These are phyloP conservation scores for Phytopythium oedochilum DNA, from an alignment of 352 stramenopile genomes.

Conservation along the genomic window DNA sequence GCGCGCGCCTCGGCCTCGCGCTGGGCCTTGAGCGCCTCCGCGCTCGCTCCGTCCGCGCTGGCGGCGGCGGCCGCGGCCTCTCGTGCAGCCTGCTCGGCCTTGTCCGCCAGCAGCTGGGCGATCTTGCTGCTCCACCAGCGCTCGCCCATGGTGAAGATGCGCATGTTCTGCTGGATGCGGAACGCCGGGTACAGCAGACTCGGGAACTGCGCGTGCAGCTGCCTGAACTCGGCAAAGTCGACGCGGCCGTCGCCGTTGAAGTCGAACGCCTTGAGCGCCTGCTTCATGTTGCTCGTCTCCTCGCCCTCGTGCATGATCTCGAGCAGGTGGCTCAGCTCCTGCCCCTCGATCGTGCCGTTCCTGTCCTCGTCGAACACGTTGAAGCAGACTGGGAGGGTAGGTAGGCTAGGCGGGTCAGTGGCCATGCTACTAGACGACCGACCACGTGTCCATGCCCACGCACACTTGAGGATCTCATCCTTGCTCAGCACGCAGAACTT, in stretches of 20 bases:
- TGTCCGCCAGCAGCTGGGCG: conserved; percentile 40
- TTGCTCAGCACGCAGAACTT: conserved; percentile 74
- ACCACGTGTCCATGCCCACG: background rate
- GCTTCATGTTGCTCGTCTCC: conserved; percentile 67
- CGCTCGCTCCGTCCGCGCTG: conserved; percentile 20
- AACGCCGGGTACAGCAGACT: conserved; percentile 64
- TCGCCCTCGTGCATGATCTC: conserved; percentile 65
- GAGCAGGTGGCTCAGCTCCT: conserved; percentile 53
- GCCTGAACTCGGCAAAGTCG: conserved; percentile 65
- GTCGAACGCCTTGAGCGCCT: conserved; percentile 54
- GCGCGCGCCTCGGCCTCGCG: conserved; percentile 17
- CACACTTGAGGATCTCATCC: conserved; percentile 73
- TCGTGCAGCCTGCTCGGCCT: conserved; percentile 32
- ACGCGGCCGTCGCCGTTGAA: conserved; percentile 71
- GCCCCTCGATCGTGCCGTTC: conserved; percentile 68
- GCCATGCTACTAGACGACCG: background rate
- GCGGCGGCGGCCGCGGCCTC: conserved; percentile 20
- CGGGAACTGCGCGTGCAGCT: conserved; percentile 58
- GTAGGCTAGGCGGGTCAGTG: background rate
- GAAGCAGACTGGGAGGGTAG: conserved; percentile 50
- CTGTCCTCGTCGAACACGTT: conserved; percentile 71
- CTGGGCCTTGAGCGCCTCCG: conserved; percentile 25
- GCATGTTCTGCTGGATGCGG: conserved; percentile 75
- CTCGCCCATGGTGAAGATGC: conserved; percentile 56
- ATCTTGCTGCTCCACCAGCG: conserved; percentile 63